Base-by-base conservation (phyloP, 768 basidiomycete genomes). In the Fomitopsis pulvina region DNA sequence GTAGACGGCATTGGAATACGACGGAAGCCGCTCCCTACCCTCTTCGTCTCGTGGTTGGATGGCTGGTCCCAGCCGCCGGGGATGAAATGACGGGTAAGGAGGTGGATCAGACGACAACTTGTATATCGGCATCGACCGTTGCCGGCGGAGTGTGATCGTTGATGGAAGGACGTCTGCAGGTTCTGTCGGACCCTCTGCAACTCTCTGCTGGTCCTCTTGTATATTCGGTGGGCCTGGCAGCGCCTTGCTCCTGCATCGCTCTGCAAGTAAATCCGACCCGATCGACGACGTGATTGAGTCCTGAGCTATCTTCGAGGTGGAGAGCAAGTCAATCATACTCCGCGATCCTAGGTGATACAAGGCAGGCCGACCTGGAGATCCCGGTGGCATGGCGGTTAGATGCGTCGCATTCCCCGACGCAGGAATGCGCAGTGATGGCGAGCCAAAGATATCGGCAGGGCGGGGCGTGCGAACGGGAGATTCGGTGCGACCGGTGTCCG, bases 1-100 rank as follows among this genome's bases (percentile, higher is more conserved):
- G 60, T 89, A 83, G 16, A 98, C 78, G 14, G 73, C 68, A 67
- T 96, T 97, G 52, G 77, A 78, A 65, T 99, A 99, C 4, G 64
- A 37, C 0, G 96, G 96, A 1, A 99, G 75, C 32, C 64, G 65
- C 66, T 99, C 95, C 41, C 58, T 68, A 8, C 91, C 95, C 62
- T 95, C 95, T 52, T 94, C 90, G n/a, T 87, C 86, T 9, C 74
- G 71, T 1, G 80, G 78, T 57, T 64, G 62, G 47, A 79, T 70
- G 22, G 45, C 47, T 44, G 55, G 57, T 28, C 46, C 53, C 32
- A 29, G 52, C 59, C 58, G 41, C 2, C 54, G 41, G 52, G 67
- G 66, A 22, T 60, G 51, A 59, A 78, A 77, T 6, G 70, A 56
- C 9, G 83, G 83, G 57, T 87, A 88, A 0, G 87, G 85, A 1